Evolutionary conservation across 192 early-diverging fungal species (phyloP).

Genomic region (Backusella tuberculispora): DNA sequence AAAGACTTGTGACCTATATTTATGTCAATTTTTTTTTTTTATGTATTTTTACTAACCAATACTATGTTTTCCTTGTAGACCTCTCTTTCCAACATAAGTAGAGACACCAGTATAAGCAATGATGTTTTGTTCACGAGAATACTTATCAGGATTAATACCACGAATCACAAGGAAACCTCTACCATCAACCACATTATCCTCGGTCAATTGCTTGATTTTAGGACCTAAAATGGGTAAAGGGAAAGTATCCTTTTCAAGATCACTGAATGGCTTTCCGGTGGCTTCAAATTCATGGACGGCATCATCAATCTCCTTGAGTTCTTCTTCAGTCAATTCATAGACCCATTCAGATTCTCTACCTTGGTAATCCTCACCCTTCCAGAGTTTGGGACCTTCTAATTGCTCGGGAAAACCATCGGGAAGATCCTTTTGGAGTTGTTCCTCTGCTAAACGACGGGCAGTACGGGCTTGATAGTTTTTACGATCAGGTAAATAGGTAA

Average conservation of each 20-base stretch:
- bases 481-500: conserved; percentile 32
- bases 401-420: conserved; percentile 33
- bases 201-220: conserved; percentile 20
- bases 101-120: conserved; percentile 39
- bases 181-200: conserved; percentile 33
- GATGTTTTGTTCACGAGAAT: conserved; percentile 30
- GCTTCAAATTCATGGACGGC: conserved; percentile 27
- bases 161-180: conserved; percentile 34
- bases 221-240: conserved; percentile 24
- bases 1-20: too few species aligned
- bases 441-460: conserved; percentile 31
- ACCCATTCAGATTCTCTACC: conserved; percentile 33
- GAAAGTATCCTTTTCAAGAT: conserved; percentile 23
- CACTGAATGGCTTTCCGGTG: conserved; percentile 13
- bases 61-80: conserved; percentile 29
- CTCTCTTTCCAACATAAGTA: conserved; percentile 31
- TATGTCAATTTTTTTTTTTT: not conserved
- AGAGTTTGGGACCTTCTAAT: conserved; percentile 33
- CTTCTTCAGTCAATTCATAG: conserved; percentile 23
- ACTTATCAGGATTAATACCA: conserved; percentile 32
- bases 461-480: conserved; percentile 33
- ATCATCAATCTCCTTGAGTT: conserved; percentile 29
- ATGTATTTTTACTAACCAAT: conserved; percentile 15
- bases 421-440: conserved; percentile 20
- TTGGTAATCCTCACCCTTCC: conserved; percentile 29